Base-by-base conservation (phyloP, 2,329 filamentous ascomycete species). In the Dryadomyces sulphureus region DNA sequence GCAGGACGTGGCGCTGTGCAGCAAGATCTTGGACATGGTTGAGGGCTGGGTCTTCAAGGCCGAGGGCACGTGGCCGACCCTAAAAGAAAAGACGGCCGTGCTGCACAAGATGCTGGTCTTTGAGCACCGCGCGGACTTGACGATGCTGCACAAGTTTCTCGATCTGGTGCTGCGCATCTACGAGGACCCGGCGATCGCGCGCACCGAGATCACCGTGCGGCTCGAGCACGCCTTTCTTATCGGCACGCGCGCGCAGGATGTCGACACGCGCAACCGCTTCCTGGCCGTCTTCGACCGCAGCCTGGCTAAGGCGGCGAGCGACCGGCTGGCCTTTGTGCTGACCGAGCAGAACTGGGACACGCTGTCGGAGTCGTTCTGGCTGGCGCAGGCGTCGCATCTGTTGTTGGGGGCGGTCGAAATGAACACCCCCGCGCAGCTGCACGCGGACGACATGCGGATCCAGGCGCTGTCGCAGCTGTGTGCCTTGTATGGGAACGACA, bases 21-120 rank as follows among this genome's bases (percentile, higher is more conserved):
- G 86, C 57, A 94, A 94, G 65, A 89, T 98, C 46, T 68, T 99
- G 24, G 79, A 82, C 43, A 90, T 98, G 76, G 90, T 95, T 4
- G 90, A 96, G 60, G 76, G 73, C 27, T 99, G 93, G 93, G 85
- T 98, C 6, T 98, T 99, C 68, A 78, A 87, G 53, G 92, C 87
- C 0, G 89, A 87, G 48, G 92, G 94, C 52, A 92, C 88, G 2
- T 95, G 92, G 73, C 92, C 92, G 0, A 98, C 92, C 0, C 72
- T 98, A 1, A 99, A 99, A 62, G 93, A 98, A 64, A 98, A 98
- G 68, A 96, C 90, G 0, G 93, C 93, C 1, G 92, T 99, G 1
- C 67, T 99, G n/a, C 89, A 94, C 56, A 99, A 98, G 66, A 99
- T 99, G 92, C 68, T 96, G 16, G 81, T 89, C 0, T 98, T 98